phyloP scores from a whole-genome alignment of 768 basidiomycete species.

The Mycena vitilis region DNA sequence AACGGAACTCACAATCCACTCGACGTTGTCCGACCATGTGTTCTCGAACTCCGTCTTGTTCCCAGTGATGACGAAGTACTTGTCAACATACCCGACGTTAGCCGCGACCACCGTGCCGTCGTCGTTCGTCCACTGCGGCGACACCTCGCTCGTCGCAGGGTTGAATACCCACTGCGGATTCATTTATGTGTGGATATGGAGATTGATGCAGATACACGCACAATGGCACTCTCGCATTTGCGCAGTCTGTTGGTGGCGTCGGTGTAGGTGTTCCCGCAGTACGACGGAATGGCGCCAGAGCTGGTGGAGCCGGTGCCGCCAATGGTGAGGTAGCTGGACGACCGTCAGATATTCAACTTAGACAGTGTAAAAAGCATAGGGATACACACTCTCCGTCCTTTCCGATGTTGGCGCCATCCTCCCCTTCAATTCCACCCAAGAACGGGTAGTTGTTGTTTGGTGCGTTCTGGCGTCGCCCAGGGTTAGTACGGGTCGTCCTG shows the following conservation, averaged over 20 bases:
- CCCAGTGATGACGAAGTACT: conserved; percentile 22
- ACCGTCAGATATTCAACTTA: too few relatives aligned
- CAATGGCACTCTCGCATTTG: conserved; percentile 27
- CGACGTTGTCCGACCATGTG: conserved; percentile 13
- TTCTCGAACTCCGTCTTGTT: conserved; percentile 24
- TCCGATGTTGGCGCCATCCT: conserved; percentile 20
- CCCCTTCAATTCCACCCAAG: conserved; percentile 25
- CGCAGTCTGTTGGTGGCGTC: conserved; percentile 16
- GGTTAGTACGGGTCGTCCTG: not conserved
- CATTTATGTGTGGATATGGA: too few relatives aligned
- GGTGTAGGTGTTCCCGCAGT: conserved; percentile 30
- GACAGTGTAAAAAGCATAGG: not conserved
- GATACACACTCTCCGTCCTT: conserved; percentile 17
- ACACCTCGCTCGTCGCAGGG: conserved; percentile 12
- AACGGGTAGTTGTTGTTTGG: conserved; percentile 25
- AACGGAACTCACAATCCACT: conserved; percentile 24
- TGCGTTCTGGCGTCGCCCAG: conserved; percentile 1
- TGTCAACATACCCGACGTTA: conserved; percentile 17
- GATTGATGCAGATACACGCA: not conserved
- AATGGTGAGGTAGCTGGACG: conserved; percentile 20
- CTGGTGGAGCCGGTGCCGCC: conserved; percentile 12
- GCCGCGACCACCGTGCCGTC: conserved; percentile 10
- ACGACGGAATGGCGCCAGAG: conserved; percentile 9
- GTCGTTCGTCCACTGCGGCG: conserved; percentile 29
- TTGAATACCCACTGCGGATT: conserved; percentile 22